Evolutionary conservation across 129 eudicot genomes (phyloP).

Genomic region (Chrysanthemum seticuspe): DNA sequence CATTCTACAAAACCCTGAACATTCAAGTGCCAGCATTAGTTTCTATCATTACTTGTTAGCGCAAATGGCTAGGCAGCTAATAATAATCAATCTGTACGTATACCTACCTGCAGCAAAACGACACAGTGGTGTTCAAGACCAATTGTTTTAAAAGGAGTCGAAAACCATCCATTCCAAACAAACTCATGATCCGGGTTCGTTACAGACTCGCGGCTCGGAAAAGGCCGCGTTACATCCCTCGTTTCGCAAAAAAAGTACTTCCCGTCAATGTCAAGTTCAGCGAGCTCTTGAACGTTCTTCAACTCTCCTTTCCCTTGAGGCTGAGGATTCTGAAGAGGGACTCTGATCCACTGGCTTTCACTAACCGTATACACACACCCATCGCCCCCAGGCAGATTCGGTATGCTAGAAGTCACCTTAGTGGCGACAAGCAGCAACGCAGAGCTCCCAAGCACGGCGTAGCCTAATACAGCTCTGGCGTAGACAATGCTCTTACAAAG

Average conservation of each 20-base stretch:
- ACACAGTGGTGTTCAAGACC: conserved; percentile 89
- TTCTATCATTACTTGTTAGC: conserved; percentile 1
- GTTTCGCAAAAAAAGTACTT: conserved; percentile 89
- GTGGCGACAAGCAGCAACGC: conserved; percentile 85
- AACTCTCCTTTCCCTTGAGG: conserved; percentile 88
- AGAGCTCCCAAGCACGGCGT: conserved; percentile 73
- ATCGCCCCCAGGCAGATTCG: conserved; percentile 89
- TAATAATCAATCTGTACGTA: background rate
- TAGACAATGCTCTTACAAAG: conserved; percentile 53
- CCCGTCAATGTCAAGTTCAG: conserved; percentile 93
- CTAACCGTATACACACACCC: conserved; percentile 79
- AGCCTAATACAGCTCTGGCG: conserved; percentile 89
- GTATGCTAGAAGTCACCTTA: conserved; percentile 68
- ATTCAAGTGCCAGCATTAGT: conserved; percentile 20
- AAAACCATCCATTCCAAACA: conserved; percentile 96
- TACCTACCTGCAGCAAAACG: conserved; percentile 75
- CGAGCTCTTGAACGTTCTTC: conserved; percentile 80
- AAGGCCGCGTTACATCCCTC: conserved; percentile 87
- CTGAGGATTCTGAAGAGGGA: conserved; percentile 78
- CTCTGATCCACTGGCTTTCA: conserved; percentile 88
- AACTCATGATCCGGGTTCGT: conserved; percentile 86
- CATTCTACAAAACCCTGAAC: conserved; percentile 91
- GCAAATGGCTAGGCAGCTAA: background rate
- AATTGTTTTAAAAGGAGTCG: conserved; percentile 64
- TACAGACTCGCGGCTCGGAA: conserved; percentile 76